Evolutionary conservation across 2,329 filamentous ascomycete genomes (phyloP).

Genomic region (Arthrobotrys conoides): DNA sequence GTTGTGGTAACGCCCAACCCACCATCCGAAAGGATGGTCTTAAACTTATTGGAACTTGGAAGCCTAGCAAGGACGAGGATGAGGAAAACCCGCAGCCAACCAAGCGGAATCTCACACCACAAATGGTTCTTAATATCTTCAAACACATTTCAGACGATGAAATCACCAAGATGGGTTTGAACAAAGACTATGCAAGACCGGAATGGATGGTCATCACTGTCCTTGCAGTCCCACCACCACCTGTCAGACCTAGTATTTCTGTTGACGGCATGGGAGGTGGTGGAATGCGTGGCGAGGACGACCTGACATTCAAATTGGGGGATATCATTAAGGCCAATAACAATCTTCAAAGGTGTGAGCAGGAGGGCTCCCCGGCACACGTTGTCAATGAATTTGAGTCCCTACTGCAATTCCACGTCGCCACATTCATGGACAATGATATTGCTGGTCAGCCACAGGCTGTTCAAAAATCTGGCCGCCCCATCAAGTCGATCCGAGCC

Average conservation of each 20-base stretch:
- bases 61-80: slow-evolving; percentile 80
- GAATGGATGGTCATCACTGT: slow-evolving; percentile 99
- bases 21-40: slow-evolving; percentile 89
- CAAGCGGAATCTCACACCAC: slow-evolving; percentile 84
- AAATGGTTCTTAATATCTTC: slow-evolving; percentile 88
- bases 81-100: slow-evolving; percentile 78
- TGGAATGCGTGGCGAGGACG: slow-evolving; percentile 95
- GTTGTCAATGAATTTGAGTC: slow-evolving; percentile 92
- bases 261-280: slow-evolving; percentile 89
- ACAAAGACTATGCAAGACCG: slow-evolving; percentile 92
- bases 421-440: slow-evolving; percentile 99
- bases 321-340: slow-evolving; percentile 98
- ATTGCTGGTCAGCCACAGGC: slow-evolving; percentile 95
- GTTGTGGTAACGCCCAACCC: slow-evolving; percentile 92
- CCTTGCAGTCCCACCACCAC: slow-evolving; percentile 92
- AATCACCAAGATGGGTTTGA: slow-evolving; percentile 88
- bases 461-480: slow-evolving; percentile 94
- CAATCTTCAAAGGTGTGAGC: slow-evolving; percentile 90
- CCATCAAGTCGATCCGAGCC: slow-evolving; percentile 95
- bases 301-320: slow-evolving; percentile 98
- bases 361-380: slow-evolving; percentile 91
- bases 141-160: slow-evolving; percentile 86
- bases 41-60: slow-evolving; percentile 83
- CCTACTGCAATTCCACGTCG: slow-evolving; percentile 95
- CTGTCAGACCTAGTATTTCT: slow-evolving; percentile 95